Evolutionary conservation across 441 rosid species (phyloP).

Genomic region (Aleurites moluccanus): DNA sequence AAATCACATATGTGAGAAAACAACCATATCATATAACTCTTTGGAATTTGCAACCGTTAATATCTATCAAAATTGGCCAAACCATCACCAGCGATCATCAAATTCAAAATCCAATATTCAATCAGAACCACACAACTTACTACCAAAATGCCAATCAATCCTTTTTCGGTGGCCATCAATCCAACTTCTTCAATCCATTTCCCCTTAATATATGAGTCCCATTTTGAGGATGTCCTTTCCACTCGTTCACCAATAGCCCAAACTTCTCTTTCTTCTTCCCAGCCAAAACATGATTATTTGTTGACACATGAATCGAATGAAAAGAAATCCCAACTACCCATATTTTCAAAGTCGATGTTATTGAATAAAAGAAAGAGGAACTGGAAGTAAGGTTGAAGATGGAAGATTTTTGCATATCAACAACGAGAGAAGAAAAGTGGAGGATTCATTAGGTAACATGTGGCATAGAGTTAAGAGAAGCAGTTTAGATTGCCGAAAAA

Average conservation of each 20-base stretch:
- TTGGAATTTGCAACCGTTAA: no score
- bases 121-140: background rate
- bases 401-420: slow-evolving; percentile 44
- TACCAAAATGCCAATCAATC: background rate
- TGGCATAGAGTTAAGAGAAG: slow-evolving; percentile 50
- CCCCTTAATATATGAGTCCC: slow-evolving; percentile 37
- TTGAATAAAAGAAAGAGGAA: slow-evolving; percentile 45
- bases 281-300: background rate
- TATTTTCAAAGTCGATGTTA: slow-evolving; percentile 48
- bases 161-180: slow-evolving; percentile 31
- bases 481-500: slow-evolving; percentile 48
- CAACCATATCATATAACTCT: no score
- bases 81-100: no score
- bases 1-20: background rate
- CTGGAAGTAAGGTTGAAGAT: slow-evolving; percentile 48
- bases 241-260: background rate
- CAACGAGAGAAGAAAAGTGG: slow-evolving; percentile 40
- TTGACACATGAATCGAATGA: slow-evolving; percentile 37
- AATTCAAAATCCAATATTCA: background rate
- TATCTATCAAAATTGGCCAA: no score
- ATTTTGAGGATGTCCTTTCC: slow-evolving; percentile 10
- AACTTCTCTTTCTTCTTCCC: slow-evolving; percentile 24
- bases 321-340: slow-evolving; percentile 47
- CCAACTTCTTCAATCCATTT: slow-evolving; percentile 39
- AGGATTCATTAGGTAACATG: slow-evolving; percentile 37